Base-by-base conservation (phyloP, 805 yeast species). In the Starmerella vaccinii region DNA sequence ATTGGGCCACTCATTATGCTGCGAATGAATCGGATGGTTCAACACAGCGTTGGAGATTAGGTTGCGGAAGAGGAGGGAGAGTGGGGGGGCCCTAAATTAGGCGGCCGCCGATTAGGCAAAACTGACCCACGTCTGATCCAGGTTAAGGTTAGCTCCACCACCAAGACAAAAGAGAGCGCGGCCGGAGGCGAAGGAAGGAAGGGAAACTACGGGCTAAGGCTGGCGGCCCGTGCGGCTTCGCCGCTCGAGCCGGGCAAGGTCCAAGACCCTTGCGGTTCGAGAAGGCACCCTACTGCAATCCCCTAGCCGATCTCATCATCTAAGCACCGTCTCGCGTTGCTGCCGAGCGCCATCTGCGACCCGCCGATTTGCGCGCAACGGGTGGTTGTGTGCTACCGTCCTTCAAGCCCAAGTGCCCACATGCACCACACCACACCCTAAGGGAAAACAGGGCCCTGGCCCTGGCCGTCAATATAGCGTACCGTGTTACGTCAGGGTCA, bases 1-100 rank as follows among this genome's bases (percentile, higher is more conserved):
- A 63, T 13, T 2, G 63, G 60, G 8, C 65, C 64, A 6, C 35
- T 16, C 49, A 46, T 43, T 7, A 27, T 5, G 15, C 24, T 16
- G 33, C 33, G 45, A 13, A 10, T 5, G 3, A 9, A 10, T 16
- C 33, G 4, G 26, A 41, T 41, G 16, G 5, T 37, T 18, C 22
- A 5, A 19, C 39, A 9, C 15, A 32, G 7, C 35, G 15, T 9
- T 12, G 18, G 18, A 32, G 35, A 32, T 32, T 9, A 16, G 8
- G 35, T 32, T n/a, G 35, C 15, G 35, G 13, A 13, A 32, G 35
- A 26, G 10, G 10, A 26, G 10, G 29, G 10, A 10, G 7, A 26
- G 10, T 26, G 7, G 29, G 10, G 29, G 10, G 29, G n/a, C n/a
- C n/a, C 35, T 12, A 32, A 32, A 32, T 6, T 32, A 32, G 35